Percentiles rank a stretch among this genome's conserved stretches.
Conservation (phyloP, 768 basidiomycete genomes). For the Leccinellum rugosiceps region DNA sequence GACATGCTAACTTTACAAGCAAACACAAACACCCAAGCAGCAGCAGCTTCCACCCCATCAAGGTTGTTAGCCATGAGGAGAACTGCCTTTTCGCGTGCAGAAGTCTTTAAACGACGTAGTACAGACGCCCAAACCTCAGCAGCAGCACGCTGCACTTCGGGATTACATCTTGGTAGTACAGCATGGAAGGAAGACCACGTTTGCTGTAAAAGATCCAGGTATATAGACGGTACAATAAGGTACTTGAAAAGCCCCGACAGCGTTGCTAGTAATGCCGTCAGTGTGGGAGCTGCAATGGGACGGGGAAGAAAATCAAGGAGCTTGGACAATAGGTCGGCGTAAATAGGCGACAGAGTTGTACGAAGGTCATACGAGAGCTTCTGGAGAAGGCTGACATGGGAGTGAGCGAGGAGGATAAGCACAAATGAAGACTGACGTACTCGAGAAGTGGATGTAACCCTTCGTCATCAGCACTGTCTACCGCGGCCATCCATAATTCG, state of each 20-base stretch:
- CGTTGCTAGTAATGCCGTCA: slow-evolving; percentile 65
- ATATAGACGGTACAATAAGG: slow-evolving; percentile 63
- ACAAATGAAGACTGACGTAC: slow-evolving; percentile 39
- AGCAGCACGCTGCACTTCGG: slow-evolving; percentile 71
- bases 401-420: slow-evolving; percentile 9
- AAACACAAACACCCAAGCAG: slow-evolving; percentile 71
- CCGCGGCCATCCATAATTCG: slow-evolving; percentile 56
- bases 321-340: slow-evolving; percentile 49
- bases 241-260: slow-evolving; percentile 70
- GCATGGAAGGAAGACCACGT: slow-evolving; percentile 58
- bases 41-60: slow-evolving; percentile 55
- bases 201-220: slow-evolving; percentile 47
- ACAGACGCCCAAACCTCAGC: slow-evolving; percentile 88
- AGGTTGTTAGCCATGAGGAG: slow-evolving; percentile 49
- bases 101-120: slow-evolving; percentile 65
- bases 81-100: slow-evolving; percentile 55
- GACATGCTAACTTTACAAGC: slow-evolving; percentile 63
- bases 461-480: slow-evolving; percentile 66
- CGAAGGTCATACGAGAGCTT: slow-evolving; percentile 79
- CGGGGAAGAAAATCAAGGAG: slow-evolving; percentile 58
- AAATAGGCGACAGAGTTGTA: slow-evolving; percentile 66
- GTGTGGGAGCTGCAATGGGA: slow-evolving; percentile 54
- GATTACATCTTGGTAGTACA: slow-evolving; percentile 55
- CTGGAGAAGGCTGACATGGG: slow-evolving; percentile 58
- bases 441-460: slow-evolving; percentile 71